phyloP scores from a whole-genome alignment of 352 stramenopile species.

The Globisporangium irregulare region DNA sequence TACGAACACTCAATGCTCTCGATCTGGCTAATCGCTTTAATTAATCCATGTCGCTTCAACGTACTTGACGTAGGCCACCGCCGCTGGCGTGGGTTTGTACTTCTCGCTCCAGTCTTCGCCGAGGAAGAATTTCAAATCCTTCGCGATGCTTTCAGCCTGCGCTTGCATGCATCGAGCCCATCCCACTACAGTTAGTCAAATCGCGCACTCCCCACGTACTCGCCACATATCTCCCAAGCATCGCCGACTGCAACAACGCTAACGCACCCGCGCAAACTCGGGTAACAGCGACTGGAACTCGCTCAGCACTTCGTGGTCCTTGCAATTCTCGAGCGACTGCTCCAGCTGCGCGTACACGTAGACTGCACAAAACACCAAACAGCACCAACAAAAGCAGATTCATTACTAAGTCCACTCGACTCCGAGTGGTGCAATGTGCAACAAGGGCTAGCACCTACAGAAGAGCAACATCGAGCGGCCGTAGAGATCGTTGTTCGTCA shows the following conservation, averaged over 20 bases:
- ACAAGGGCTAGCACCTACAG: conserved; percentile 37
- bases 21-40: background rate
- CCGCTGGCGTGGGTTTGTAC: conserved; percentile 47
- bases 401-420: background rate
- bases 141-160: conserved; percentile 54
- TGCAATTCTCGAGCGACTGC: conserved; percentile 37
- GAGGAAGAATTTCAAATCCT: conserved; percentile 62
- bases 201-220: background rate
- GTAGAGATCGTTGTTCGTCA: conserved; percentile 67
- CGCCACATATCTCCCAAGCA: background rate
- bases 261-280: conserved; percentile 42
- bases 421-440: background rate
- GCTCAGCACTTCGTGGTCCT: conserved; percentile 41
- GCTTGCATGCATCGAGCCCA: conserved; percentile 9
- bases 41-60: conserved; percentile 1
- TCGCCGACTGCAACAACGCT: background rate
- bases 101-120: conserved; percentile 55
- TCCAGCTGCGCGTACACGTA: conserved; percentile 69
- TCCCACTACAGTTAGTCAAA: background rate
- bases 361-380: conserved; percentile 27
- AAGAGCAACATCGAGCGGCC: conserved; percentile 64
- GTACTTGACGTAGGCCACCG: conserved; percentile 54
- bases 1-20: background rate
- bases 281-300: conserved; percentile 38
- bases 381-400: background rate